A percentile compares a stretch with the other conserved stretches of the same genome.
These are phyloP conservation scores for Hypsizygus marmoreus DNA, from an alignment of 768 basidiomycete genomes.

Conservation along the genomic window DNA sequence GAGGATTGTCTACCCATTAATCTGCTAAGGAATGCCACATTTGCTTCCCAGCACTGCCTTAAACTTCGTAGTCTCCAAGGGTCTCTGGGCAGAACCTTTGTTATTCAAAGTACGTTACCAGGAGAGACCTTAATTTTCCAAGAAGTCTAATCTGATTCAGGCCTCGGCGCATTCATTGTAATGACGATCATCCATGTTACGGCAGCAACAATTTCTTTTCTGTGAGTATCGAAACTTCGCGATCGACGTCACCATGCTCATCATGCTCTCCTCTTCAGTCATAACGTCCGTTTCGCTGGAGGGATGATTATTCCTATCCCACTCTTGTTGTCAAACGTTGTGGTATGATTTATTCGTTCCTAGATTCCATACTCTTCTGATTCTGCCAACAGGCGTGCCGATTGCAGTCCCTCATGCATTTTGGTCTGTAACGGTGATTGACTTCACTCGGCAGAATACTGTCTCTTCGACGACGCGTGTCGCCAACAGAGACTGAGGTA, in stretches of 20 bases:
- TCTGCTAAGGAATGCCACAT: not conserved
- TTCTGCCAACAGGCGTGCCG: slow-evolving; percentile 22
- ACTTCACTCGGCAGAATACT: slow-evolving; percentile 17
- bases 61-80: slow-evolving; percentile 24
- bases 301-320: slow-evolving; percentile 20
- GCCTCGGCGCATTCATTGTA: slow-evolving; percentile 18
- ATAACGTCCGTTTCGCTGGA: slow-evolving; percentile 6
- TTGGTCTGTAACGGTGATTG: not conserved
- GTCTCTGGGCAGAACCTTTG: slow-evolving; percentile 21
- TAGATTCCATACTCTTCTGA: not conserved
- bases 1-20: not conserved
- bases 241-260: not conserved
- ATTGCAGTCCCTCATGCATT: slow-evolving; percentile 13
- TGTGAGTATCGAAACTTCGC: slow-evolving; percentile 9
- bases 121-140: not conserved
- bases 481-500: slow-evolving; percentile 17
- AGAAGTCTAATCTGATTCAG: slow-evolving; percentile 3
- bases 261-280: not conserved
- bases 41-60: slow-evolving; percentile 22
- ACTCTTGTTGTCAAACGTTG: slow-evolving; percentile 19
- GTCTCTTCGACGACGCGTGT: slow-evolving; percentile 18
- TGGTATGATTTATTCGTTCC: slow-evolving; percentile 16
- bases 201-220: slow-evolving; percentile 16
- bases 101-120: slow-evolving; percentile 19
- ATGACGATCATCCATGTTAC: slow-evolving; percentile 22